Percentiles rank a stretch among this genome's conserved stretches.
Conservation (phyloP, 2,329 filamentous ascomycete genomes). For the Diaporthe citri region DNA sequence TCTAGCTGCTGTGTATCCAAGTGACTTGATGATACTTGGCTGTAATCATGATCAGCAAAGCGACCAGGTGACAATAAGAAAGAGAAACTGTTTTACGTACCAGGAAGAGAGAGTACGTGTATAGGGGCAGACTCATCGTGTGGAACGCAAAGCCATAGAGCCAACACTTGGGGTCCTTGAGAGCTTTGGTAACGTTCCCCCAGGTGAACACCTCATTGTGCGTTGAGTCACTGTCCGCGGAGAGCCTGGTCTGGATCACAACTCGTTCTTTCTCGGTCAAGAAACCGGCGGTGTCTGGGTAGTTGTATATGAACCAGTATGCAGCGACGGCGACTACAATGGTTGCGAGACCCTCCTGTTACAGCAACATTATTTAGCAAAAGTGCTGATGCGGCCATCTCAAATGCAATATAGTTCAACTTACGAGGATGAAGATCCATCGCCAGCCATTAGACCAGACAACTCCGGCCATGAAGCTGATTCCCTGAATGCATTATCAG, state of each 20-base stretch:
- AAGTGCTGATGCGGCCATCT: background rate
- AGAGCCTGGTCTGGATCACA: slow-evolving; percentile 72
- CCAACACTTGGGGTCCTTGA: slow-evolving; percentile 79
- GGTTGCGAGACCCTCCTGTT: slow-evolving; percentile 67
- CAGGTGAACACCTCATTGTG: slow-evolving; percentile 77
- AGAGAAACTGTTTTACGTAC: slow-evolving; percentile 47
- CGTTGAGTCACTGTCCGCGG: slow-evolving; percentile 77
- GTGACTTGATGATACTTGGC: slow-evolving; percentile 66
- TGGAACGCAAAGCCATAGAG: slow-evolving; percentile 80
- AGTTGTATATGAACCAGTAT: slow-evolving; percentile 76
- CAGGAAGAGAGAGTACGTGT: slow-evolving; percentile 68
- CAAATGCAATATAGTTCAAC: slow-evolving; percentile 22
- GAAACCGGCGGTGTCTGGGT: slow-evolving; percentile 70
- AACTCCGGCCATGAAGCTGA: slow-evolving; percentile 65
- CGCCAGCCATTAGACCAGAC: slow-evolving; percentile 67
- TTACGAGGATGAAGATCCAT: slow-evolving; percentile 72
- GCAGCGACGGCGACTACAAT: slow-evolving; percentile 62
- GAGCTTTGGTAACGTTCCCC: slow-evolving; percentile 72
- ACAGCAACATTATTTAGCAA: background rate
- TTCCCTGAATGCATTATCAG: slow-evolving; percentile 54
- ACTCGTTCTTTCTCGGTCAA: slow-evolving; percentile 66
- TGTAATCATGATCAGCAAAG: slow-evolving; percentile 34
- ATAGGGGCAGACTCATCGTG: slow-evolving; percentile 75
- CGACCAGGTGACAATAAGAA: background rate
- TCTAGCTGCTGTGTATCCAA: slow-evolving; percentile 66